These are phyloP conservation scores for Geosmithia morbida DNA, from an alignment of 2,329 filamentous ascomycete genomes.

Conservation along the genomic window DNA sequence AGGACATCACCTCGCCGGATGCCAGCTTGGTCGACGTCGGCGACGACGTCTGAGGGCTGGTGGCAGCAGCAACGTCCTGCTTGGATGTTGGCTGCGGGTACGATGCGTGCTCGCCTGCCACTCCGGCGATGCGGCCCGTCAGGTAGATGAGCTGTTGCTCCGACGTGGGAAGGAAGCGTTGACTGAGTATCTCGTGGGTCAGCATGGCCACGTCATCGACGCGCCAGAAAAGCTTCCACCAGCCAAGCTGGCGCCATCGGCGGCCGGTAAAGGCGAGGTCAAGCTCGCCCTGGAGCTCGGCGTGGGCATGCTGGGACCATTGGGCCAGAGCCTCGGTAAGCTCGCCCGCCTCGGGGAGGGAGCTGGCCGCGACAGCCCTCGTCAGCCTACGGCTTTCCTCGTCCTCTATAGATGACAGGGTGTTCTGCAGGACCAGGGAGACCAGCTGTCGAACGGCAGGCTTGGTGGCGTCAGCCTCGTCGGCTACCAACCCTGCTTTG, in stretches of 20 bases:
- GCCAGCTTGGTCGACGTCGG: conserved; percentile 4
- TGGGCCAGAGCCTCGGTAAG: conserved; percentile 46
- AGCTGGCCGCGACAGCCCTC: conserved; percentile 13
- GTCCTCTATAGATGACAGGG: conserved; percentile 32
- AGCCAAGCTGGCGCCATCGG: conserved; percentile 67
- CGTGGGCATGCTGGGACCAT: conserved; percentile 72
- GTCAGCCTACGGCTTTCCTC: conserved; percentile 28
- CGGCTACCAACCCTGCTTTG: conserved; percentile 25
- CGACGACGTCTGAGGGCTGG: neutral
- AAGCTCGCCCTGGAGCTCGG: conserved; percentile 68
- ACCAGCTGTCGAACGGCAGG: conserved; percentile 53
- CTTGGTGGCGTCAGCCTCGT: conserved; percentile 37
- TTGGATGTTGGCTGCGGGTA: conserved; percentile 21
- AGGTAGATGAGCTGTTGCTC: conserved; percentile 77
- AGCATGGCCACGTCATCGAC: conserved; percentile 86
- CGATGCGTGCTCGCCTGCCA: conserved; percentile 11
- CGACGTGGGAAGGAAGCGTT: conserved; percentile 61
- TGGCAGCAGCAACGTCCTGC: neutral
- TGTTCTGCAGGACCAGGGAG: conserved; percentile 45
- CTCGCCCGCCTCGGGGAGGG: conserved; percentile 22
- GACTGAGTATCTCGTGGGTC: conserved; percentile 61
- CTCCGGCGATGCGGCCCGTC: conserved; percentile 55
- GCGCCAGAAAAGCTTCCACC: conserved; percentile 94
- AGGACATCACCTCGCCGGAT: conserved; percentile 9
- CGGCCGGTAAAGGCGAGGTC: conserved; percentile 63